Evolutionary conservation across 495 filamentous ascomycete genomes (phyloP), one percentile per base, ranked within the genome.

Genomic region (Talaromyces proteolyticus): DNA sequence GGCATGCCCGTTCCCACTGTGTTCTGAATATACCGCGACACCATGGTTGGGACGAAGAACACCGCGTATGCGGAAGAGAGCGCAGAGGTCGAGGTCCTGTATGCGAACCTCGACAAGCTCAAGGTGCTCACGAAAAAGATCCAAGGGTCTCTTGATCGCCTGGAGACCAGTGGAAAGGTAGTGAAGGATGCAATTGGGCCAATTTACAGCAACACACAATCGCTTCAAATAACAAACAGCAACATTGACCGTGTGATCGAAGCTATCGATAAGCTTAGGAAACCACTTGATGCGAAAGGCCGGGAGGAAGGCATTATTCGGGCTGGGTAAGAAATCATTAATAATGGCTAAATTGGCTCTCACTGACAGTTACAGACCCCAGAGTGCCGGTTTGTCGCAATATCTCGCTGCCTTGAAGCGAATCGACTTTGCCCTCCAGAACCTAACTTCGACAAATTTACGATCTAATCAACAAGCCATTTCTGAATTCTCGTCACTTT

Each of bases 121-220:
- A 81, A 83, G 51, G 60, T 69, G 44, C 79, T 97, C 58, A 95
- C 88, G 24, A 95, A 91, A 69, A 96, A 94, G 73, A 96, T 99
- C 54, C 82, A 91, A 64, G 84, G 87, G 17, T 94, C 90, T 22
- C 75, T 96, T 46, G 82, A 82, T 24, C 81, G 92, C 57, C 70
- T 99, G 11, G 89, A 96, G 54, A 82, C 84, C 24, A 90, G 87
- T 43, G 93, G 90, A 17, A 88, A 89, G 62, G 89, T 84, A 43
- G 90, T 97, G 14, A 85, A 91, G 51, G 86, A 95, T 52, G 89
- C 94, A 8, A 89, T 95, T 42, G 89, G 91, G 1, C 94, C 94
- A 7, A 85, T 97, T 22, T 91, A 91, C 64, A 90, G 88, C 58
- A 94, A 95, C 61, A 97, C 94, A 2, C 86, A 89, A 65, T 84